Conservation (phyloP, 805 yeast genomes). For the Wickerhamomyces queroliae region DNA sequence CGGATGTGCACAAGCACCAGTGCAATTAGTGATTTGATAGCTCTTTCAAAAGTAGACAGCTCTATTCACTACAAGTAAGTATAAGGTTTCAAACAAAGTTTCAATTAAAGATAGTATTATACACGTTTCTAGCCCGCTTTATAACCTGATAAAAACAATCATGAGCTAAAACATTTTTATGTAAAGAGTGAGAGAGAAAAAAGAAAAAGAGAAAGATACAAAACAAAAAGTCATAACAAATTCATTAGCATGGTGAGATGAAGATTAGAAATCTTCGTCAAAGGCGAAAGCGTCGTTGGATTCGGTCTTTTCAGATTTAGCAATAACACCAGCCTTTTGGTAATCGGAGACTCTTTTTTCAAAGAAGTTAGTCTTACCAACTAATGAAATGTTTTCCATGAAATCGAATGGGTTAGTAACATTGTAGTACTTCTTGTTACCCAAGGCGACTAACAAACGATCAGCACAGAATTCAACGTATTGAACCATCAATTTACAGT, state of each 20-base stretch:
- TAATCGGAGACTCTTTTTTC: slow-evolving; percentile 98
- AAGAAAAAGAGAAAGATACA: not conserved
- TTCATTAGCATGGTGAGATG: slow-evolving; percentile 3
- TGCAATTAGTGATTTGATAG: no score
- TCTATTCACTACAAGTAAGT: no score
- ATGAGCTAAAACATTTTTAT: not conserved
- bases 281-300: slow-evolving; percentile 61
- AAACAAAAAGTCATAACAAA: slow-evolving; percentile 2
- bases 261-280: slow-evolving; percentile 83
- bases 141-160: not conserved
- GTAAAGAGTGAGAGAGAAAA: not conserved
- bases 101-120: not conserved
- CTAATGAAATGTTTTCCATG: slow-evolving; percentile 97
- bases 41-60: no score
- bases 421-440: slow-evolving; percentile 84
- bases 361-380: slow-evolving; percentile 98
- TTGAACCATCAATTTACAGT: slow-evolving; percentile 89
- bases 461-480: slow-evolving; percentile 98
- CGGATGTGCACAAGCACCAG: no score
- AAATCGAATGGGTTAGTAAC: slow-evolving; percentile 94
- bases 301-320: slow-evolving; percentile 49
- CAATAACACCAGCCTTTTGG: slow-evolving; percentile 99
- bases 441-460: slow-evolving; percentile 85
- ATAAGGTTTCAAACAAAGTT: not conserved
- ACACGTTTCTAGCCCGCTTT: not conserved